phyloP scores from a whole-genome alignment of 1,284 basidiomycete species.

The Phenoliferia sp. region DNA sequence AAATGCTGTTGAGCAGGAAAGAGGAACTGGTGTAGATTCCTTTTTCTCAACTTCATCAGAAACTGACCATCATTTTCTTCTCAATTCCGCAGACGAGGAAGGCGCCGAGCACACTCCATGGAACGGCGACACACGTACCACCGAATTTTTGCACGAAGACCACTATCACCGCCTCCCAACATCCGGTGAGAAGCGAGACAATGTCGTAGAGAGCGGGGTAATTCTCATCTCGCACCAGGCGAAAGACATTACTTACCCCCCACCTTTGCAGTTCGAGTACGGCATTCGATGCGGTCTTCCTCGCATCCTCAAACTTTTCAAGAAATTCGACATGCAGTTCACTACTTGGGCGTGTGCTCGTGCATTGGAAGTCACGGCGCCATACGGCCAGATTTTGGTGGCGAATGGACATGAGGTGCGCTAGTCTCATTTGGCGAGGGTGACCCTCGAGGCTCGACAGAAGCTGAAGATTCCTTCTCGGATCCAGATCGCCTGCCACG shows the following conservation, averaged over 20 bases:
- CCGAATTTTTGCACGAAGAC: slow-evolving; percentile 29
- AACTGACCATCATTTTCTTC: background rate
- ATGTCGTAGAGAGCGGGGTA: no score
- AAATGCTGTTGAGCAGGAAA: no score
- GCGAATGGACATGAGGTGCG: no score
- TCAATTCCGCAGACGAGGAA: slow-evolving; percentile 15
- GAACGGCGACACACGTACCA: slow-evolving; percentile 30
- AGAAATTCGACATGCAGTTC: slow-evolving; percentile 37
- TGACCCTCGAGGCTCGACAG: no score
- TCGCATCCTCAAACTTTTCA: slow-evolving; percentile 42
- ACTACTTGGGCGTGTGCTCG: slow-evolving; percentile 44
- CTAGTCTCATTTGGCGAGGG: no score
- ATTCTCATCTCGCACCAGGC: slow-evolving; percentile 38
- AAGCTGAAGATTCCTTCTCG: no score
- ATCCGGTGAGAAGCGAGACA: no score
- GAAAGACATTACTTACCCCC: no score
- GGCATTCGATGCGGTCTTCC: slow-evolving; percentile 44
- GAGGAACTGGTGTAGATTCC: no score
- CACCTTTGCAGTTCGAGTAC: slow-evolving; percentile 45
- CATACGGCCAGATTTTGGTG: no score
- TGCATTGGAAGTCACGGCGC: no score
- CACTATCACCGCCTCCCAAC: slow-evolving; percentile 29
- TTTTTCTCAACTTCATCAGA: background rate
- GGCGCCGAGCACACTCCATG: slow-evolving; percentile 27
- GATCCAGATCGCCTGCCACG: slow-evolving; percentile 42